Evolutionary conservation across 257 asterid genomes (phyloP), one percentile per base, ranked within the genome.

Genomic region (Scutellaria galericulata): DNA sequence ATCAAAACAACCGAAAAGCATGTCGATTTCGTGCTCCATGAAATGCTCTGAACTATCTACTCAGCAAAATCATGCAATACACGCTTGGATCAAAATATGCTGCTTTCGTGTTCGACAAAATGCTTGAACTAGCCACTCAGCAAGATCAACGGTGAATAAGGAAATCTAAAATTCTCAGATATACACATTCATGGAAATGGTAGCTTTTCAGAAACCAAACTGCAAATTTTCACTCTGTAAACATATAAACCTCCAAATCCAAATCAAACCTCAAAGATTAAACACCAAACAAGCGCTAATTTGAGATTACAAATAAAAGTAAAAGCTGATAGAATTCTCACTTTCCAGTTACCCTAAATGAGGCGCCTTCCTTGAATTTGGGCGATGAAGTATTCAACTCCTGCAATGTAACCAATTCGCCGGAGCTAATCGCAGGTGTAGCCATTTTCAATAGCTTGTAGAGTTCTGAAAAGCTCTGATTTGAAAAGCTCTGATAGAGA

Each of bases 291-390:
- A 31, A 35, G n/a, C 13, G 18, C 24, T 14, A 7, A 58, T 4
- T 13, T 48, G 31, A 39, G 64, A 54, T 54, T 11, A 41, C 40
- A 5, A 12, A 4, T 12, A 31, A 7, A 13, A 68, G 41, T 2
- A 6, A 47, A 48, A 18, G 2, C 54, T 64, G 62, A 11, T 44
- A 57, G 64, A 75, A 61, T 18, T 81, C 93, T 53, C 48, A 94
- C 99, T 83, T 94, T 81, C 97, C 99, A 57, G 91, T 94, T 3
- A 94, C 92, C 70, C 99, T 86, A 76, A 89, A 68, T 0, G 98
- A 85, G 18, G 86, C 86, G 9, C 95, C 97, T 57, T 86, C 85
- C 84, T 79, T 94, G 85, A 94, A 94, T 50, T 69, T 77, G 47
- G 95, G 83, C 0, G 95, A 87, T 76, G 95, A 82, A 7, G 93